phyloP scores from a whole-genome alignment of 2,329 filamentous ascomycete species.

The Claviceps pazoutovae region DNA sequence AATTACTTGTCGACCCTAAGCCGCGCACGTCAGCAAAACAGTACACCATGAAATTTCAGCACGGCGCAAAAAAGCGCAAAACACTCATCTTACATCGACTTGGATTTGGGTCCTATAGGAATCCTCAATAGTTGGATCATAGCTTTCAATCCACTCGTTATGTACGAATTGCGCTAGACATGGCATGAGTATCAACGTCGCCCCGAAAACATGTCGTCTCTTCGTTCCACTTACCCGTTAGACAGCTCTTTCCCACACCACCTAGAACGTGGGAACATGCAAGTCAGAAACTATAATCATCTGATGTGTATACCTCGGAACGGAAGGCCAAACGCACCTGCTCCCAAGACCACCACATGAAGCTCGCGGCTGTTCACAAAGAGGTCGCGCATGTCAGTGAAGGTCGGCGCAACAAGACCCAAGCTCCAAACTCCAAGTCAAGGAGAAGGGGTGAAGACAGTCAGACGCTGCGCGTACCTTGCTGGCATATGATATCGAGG shows the following conservation, averaged over 20 bases:
- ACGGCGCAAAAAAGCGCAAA: slow-evolving; percentile 12
- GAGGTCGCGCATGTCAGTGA: background rate
- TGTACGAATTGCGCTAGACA: slow-evolving; percentile 73
- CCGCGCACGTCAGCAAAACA: background rate
- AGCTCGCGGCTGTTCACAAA: slow-evolving; percentile 51
- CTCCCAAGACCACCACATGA: slow-evolving; percentile 69
- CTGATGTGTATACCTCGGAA: background rate
- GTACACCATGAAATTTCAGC: too few relatives aligned
- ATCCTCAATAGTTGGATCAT: slow-evolving; percentile 68
- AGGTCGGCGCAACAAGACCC: background rate
- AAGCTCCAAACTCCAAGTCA: background rate
- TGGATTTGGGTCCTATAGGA: slow-evolving; percentile 62
- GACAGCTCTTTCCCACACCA: slow-evolving; percentile 83
- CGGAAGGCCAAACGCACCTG: slow-evolving; percentile 39
- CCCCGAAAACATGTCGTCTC: background rate
- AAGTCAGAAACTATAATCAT: slow-evolving; percentile 16
- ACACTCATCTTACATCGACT: slow-evolving; percentile 55
- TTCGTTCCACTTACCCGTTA: slow-evolving; percentile 52
- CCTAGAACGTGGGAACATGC: slow-evolving; percentile 32
- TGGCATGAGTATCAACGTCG: slow-evolving; percentile 5
- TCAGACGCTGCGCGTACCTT: slow-evolving; percentile 2
- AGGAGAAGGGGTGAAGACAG: background rate
- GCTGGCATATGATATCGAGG: slow-evolving; percentile 7
- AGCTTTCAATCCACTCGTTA: slow-evolving; percentile 86
- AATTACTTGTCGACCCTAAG: slow-evolving; percentile 71